phyloP scores from a whole-genome alignment of 192 early-diverging fungal species.

The Podila epicladia region DNA sequence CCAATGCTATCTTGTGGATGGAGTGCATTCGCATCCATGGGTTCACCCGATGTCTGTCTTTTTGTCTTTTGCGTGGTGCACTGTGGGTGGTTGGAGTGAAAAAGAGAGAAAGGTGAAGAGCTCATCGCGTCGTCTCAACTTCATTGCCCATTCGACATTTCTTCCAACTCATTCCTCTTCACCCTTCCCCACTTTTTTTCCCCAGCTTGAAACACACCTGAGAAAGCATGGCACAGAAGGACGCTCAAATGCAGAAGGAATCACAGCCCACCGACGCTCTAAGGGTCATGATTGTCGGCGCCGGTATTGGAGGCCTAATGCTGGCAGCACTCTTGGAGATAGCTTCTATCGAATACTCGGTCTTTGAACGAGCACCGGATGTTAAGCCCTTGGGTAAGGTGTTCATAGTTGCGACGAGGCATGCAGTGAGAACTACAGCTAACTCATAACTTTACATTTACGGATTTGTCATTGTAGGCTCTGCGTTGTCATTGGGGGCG shows the following conservation, averaged over 20 bases:
- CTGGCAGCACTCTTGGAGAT: constrained; percentile 3
- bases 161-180: background rate
- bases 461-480: background rate
- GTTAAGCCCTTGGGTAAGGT: constrained; percentile 19
- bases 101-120: no score
- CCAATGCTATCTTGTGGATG: background rate
- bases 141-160: background rate
- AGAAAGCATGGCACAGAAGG: background rate
- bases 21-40: no score
- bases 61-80: no score
- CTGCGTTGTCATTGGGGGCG: constrained; percentile 5
- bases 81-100: no score
- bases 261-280: background rate
- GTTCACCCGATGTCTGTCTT: background rate
- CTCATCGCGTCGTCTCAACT: no score
- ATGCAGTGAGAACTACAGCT: no score
- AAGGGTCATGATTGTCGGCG: constrained; percentile 14
- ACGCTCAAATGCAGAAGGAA: background rate
- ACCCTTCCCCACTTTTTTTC: background rate
- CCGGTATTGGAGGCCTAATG: constrained; percentile 12
- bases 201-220: no score
- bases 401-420: background rate
- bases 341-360: constrained; percentile 1
- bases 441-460: background rate
- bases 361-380: constrained; percentile 10